These are phyloP conservation scores for Gossypium lobatum DNA, from an alignment of 441 rosid species.

Conservation along the genomic window DNA sequence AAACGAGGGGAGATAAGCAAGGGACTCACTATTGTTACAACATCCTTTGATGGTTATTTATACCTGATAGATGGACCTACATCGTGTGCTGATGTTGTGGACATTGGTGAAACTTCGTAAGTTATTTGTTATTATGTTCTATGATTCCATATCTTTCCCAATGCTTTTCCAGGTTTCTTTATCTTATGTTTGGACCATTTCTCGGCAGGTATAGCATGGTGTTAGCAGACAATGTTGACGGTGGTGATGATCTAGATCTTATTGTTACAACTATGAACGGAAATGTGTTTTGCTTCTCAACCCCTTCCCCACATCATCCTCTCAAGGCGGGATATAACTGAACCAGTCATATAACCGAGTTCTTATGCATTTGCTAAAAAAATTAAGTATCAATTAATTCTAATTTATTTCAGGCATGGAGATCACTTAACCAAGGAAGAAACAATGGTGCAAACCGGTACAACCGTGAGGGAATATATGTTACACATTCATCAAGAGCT, in stretches of 20 bases:
- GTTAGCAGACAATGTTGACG: slow-evolving; percentile 97
- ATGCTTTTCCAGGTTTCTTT: slow-evolving; percentile 5
- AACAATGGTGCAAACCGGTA: slow-evolving; percentile 68
- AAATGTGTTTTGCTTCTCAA: slow-evolving; percentile 96
- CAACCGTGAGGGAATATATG: slow-evolving; percentile 76
- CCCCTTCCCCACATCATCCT: slow-evolving; percentile 94
- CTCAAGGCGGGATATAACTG: slow-evolving; percentile 60
- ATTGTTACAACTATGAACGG: slow-evolving; percentile 97
- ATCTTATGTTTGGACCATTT: slow-evolving; percentile 17
- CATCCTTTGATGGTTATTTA: slow-evolving; percentile 95
- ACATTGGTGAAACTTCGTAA: slow-evolving; percentile 99
- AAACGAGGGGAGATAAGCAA: slow-evolving; percentile 71
- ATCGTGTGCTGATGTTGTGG: slow-evolving; percentile 95
- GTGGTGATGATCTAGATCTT: slow-evolving; percentile 99
- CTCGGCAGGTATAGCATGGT: slow-evolving; percentile 87
- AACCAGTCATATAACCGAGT: slow-evolving; percentile 11
- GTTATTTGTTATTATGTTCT: slow-evolving; percentile 22
- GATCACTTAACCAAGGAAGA: slow-evolving; percentile 88
- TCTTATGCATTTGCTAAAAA: slow-evolving; percentile 3
- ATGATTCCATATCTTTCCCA: neutral
- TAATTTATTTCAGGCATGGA: slow-evolving; percentile 74
- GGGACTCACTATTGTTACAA: slow-evolving; percentile 90
- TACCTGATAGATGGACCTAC: slow-evolving; percentile 98
- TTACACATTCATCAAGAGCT: slow-evolving; percentile 80
- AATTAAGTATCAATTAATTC: slow-evolving; percentile 5